Conservation (phyloP, 2,329 filamentous ascomycete species). For the Gremmenia infestans region DNA sequence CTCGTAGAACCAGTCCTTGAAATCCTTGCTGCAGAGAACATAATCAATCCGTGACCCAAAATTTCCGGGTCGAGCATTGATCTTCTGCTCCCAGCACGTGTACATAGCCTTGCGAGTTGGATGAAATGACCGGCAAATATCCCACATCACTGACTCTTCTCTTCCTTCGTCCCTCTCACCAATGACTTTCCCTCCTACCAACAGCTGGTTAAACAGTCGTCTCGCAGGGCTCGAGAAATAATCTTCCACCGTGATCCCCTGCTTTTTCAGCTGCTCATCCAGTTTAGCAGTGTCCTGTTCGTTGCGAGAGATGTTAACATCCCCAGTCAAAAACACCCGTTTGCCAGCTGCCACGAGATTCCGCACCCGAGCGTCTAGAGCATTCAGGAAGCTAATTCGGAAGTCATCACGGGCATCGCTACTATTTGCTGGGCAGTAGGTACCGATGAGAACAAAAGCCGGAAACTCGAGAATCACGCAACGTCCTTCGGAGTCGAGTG, state of each 20-base stretch:
- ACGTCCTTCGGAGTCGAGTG: slow-evolving; percentile 84
- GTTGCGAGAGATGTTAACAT: slow-evolving; percentile 71
- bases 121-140: slow-evolving; percentile 78
- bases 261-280: slow-evolving; percentile 66
- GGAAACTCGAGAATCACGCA: slow-evolving; percentile 91
- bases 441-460: slow-evolving; percentile 86
- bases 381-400: slow-evolving; percentile 71
- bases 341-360: slow-evolving; percentile 80
- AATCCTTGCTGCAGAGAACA: slow-evolving; percentile 73
- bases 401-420: slow-evolving; percentile 82
- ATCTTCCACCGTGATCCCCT: slow-evolving; percentile 61
- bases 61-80: slow-evolving; percentile 93
- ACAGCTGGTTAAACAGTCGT: slow-evolving; percentile 78
- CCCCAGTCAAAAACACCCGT: slow-evolving; percentile 77
- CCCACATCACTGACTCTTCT: slow-evolving; percentile 70
- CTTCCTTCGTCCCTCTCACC: slow-evolving; percentile 64
- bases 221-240: slow-evolving; percentile 69
- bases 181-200: slow-evolving; percentile 65
- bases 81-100: slow-evolving; percentile 93
- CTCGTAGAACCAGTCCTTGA: slow-evolving; percentile 74
- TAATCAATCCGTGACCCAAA: slow-evolving; percentile 93
- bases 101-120: slow-evolving; percentile 83
- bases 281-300: slow-evolving; percentile 70
- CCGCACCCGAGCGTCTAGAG: slow-evolving; percentile 76
- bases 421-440: slow-evolving; percentile 86